Percentiles rank a stretch among this genome's conserved stretches.
Conservation (phyloP, 208 protist species). For the Trypanosoma platydactyli region DNA sequence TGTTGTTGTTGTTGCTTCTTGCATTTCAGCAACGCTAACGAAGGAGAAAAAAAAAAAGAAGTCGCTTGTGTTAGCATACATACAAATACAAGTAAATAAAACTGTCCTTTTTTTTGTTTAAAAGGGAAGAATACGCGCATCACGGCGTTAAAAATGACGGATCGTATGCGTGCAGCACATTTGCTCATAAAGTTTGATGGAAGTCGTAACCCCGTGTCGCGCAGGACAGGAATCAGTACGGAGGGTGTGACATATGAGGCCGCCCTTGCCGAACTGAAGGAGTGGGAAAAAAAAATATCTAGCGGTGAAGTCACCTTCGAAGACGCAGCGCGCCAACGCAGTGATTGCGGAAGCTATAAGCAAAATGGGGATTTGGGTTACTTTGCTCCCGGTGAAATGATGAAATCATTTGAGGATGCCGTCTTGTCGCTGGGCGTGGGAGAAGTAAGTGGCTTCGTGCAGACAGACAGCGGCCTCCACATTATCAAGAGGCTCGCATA, state of each 20-base stretch:
- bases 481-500: conserved; percentile 90
- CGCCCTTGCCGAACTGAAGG: conserved; percentile 74
- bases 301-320: conserved; percentile 77
- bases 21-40: background rate
- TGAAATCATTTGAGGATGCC: conserved; percentile 93
- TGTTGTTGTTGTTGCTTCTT: background rate
- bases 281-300: conserved; percentile 66
- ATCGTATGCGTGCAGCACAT: conserved; percentile 66
- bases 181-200: conserved; percentile 90
- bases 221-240: conserved; percentile 72
- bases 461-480: conserved; percentile 91
- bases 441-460: conserved; percentile 81
- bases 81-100: background rate
- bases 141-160: conserved; percentile 6
- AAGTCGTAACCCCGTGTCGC: conserved; percentile 90
- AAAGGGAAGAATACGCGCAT: background rate
- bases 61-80: too few species aligned
- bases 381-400: conserved; percentile 93
- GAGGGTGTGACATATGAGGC: conserved; percentile 60
- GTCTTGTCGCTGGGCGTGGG: conserved; percentile 76
- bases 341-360: conserved; percentile 88
- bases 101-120: background rate
- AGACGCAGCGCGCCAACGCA: conserved; percentile 76
- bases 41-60: too few species aligned
- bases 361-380: conserved; percentile 83